These are phyloP conservation scores for Tetrahymena thermophila DNA, from an alignment of 73 alveolate genomes.

Conservation along the genomic window DNA sequence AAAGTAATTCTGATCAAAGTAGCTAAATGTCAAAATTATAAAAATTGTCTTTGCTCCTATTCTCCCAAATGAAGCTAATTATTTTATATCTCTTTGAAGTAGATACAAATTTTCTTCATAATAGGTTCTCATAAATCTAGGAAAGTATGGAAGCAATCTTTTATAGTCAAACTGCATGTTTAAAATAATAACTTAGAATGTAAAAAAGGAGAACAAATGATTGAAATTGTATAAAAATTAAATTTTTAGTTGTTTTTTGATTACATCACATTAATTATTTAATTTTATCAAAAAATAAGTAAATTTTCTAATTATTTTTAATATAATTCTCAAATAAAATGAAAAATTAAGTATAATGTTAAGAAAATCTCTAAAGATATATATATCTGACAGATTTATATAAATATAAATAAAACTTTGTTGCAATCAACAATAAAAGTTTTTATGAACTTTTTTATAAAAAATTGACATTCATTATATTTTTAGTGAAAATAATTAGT, in stretches of 20 bases:
- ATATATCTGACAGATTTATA: no score
- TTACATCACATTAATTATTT: no score
- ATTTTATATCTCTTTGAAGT: neutral
- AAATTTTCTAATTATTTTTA: no score
- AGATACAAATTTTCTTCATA: neutral
- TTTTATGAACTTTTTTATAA: no score
- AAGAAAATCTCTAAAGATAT: no score
- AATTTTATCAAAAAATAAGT: neutral
- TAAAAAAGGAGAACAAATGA: neutral
- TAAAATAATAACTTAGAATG: neutral
- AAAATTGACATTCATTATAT: no score
- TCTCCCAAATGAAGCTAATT: neutral
- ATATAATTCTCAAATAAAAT: neutral
- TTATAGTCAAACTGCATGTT: neutral
- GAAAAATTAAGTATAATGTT: no score
- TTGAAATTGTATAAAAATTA: no score
- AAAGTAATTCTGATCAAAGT: neutral
- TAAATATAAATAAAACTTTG: no score
- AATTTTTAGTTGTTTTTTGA: no score
- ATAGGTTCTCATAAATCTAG: neutral
- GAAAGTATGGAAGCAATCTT: neutral
- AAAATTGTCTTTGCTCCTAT: neutral
- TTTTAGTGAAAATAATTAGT: no score
- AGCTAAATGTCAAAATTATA: neutral
- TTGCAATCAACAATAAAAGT: no score